phyloP scores from a whole-genome alignment of 192 early-diverging fungal species.

The Gigaspora rosea region DNA sequence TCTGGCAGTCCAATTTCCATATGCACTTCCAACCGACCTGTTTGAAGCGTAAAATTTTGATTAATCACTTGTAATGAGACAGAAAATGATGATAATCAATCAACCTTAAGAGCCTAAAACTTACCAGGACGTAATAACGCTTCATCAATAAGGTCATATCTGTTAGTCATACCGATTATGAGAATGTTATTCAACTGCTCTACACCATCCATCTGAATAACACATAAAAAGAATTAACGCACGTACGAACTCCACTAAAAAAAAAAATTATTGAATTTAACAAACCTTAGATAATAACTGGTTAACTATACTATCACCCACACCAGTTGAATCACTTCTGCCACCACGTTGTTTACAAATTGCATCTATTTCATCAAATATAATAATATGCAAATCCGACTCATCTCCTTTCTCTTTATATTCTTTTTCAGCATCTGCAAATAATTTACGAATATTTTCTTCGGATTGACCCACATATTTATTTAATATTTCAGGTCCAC shows the following conservation, averaged over 20 bases:
- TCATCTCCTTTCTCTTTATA: conserved; percentile 93
- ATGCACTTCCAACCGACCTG: conserved; percentile 89
- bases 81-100: background rate
- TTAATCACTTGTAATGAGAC: background rate
- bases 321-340: conserved; percentile 89
- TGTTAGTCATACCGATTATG: conserved; percentile 98
- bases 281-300: conserved; percentile 88
- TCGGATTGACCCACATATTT: conserved; percentile 97
- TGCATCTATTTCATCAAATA: conserved; percentile 98
- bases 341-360: conserved; percentile 98
- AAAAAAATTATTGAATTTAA: background rate
- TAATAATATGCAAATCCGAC: conserved; percentile 93
- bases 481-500: conserved; percentile 93
- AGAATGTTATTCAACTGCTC: conserved; percentile 98
- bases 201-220: conserved; percentile 90
- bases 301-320: conserved; percentile 96
- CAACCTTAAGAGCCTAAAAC: background rate
- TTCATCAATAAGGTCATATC: conserved; percentile 98
- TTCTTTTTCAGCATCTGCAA: conserved; percentile 92
- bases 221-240: background rate
- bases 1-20: conserved; percentile 96
- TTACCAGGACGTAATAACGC: conserved; percentile 89
- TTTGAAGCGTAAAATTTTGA: background rate
- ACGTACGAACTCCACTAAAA: background rate
- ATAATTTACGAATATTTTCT: conserved; percentile 96